phyloP scores from a whole-genome alignment of 176 grass and related monocot species.

The Typha latifolia region DNA sequence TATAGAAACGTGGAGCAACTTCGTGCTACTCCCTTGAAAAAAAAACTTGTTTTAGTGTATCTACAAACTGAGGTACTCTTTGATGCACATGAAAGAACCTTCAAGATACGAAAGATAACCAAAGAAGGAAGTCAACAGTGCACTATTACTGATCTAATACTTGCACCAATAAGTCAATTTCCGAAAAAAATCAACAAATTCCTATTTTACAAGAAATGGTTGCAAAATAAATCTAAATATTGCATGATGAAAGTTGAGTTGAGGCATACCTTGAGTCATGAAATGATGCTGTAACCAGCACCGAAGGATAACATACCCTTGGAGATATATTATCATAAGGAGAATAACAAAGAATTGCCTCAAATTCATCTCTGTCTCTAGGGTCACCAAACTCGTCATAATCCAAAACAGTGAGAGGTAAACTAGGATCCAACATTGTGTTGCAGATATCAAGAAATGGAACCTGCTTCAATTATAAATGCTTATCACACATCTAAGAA shows the following conservation, averaged over 20 bases:
- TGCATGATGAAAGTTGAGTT: neutral
- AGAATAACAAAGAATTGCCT: conserved; percentile 59
- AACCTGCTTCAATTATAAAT: conserved; percentile 42
- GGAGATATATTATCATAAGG: conserved; percentile 69
- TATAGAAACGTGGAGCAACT: too few relatives aligned
- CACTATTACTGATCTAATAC: neutral
- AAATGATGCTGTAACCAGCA: conserved; percentile 68
- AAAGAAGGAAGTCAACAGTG: neutral
- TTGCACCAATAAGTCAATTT: neutral
- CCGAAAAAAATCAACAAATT: conserved; percentile 5
- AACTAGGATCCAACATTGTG: conserved; percentile 79
- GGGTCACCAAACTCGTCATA: conserved; percentile 90
- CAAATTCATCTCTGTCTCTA: conserved; percentile 58
- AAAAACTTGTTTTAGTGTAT: too few relatives aligned
- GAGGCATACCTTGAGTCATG: conserved; percentile 68
- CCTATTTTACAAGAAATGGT: neutral
- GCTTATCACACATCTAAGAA: conserved; percentile 1
- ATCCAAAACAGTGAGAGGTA: conserved; percentile 92
- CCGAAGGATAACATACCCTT: conserved; percentile 59
- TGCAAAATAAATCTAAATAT: neutral
- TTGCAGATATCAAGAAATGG: conserved; percentile 96
- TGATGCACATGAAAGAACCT: neutral
- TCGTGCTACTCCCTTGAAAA: too few relatives aligned
- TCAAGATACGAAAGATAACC: neutral
- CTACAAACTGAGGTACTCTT: neutral